Evolutionary conservation across 371 early-diverging fungal genomes (phyloP).

Genomic region (Mucor saturninus): DNA sequence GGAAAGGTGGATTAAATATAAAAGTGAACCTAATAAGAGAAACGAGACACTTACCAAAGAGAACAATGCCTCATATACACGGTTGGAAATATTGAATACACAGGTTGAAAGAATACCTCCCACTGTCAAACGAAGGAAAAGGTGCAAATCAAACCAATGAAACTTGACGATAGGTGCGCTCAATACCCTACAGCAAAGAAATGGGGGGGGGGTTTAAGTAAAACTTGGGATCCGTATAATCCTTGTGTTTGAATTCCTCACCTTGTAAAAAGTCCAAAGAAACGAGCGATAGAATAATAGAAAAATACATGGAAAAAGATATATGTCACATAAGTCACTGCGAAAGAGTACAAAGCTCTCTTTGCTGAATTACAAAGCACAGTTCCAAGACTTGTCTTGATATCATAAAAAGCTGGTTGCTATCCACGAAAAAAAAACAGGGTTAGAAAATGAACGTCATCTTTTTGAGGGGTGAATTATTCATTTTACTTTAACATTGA

Average conservation of each 20-base stretch:
- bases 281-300: constrained; percentile 34
- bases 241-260: constrained; percentile 5
- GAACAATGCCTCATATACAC: constrained; percentile 47
- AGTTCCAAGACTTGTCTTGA: constrained; percentile 37
- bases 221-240: too few species aligned
- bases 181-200: constrained; percentile 31
- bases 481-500: constrained; percentile 46
- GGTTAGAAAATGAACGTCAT: too few species aligned
- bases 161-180: constrained; percentile 49
- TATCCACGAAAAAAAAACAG: not conserved
- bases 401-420: constrained; percentile 35
- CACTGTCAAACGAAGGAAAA: constrained; percentile 45
- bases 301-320: constrained; percentile 34
- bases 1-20: not conserved
- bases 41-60: constrained; percentile 8
- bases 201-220: too few species aligned
- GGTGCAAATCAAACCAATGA: constrained; percentile 45
- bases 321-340: constrained; percentile 26
- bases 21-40: not conserved
- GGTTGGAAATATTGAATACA: constrained; percentile 49
- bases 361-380: constrained; percentile 18
- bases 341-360: constrained; percentile 28
- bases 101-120: constrained; percentile 40
- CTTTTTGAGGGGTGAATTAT: not conserved
- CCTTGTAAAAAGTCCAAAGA: constrained; percentile 35